Conservation (phyloP, 2,329 filamentous ascomycete species). For the Hypoxylon sp. region DNA sequence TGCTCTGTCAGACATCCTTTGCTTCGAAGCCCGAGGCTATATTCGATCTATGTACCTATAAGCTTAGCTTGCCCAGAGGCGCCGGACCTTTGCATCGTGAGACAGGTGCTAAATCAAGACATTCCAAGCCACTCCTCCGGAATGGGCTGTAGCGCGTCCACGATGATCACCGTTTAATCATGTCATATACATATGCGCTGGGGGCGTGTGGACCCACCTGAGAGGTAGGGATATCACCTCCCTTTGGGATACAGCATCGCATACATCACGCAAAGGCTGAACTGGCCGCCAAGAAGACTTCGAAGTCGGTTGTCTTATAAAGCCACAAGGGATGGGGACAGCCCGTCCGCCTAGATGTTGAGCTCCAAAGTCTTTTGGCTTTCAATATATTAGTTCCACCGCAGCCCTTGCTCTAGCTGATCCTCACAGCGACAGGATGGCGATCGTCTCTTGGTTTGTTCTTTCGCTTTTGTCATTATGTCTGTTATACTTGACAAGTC, state of each 20-base stretch:
- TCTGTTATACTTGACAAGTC: conserved; percentile 40
- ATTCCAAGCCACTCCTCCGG: conserved; percentile 30
- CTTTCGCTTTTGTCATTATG: conserved; percentile 39
- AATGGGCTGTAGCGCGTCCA: conserved; percentile 25
- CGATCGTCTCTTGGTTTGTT: conserved; percentile 41
- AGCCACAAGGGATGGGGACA: conserved; percentile 9
- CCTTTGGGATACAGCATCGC: conserved; percentile 20
- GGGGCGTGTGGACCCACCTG: conserved; percentile 16
- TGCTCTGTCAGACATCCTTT: conserved; percentile 23
- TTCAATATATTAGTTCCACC: conserved; percentile 16
- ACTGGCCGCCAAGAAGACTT: neutral
- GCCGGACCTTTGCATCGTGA: conserved; percentile 35
- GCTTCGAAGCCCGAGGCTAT: conserved; percentile 21
- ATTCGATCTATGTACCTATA: conserved; percentile 11
- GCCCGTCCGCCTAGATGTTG: conserved; percentile 10
- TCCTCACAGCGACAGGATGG: conserved; percentile 61
- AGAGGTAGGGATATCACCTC: conserved; percentile 20
- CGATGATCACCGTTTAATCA: conserved; percentile 21
- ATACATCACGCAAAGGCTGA: conserved; percentile 20
- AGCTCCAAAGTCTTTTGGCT: conserved; percentile 23
- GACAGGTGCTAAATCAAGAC: conserved; percentile 33
- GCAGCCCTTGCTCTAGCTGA: conserved; percentile 49
- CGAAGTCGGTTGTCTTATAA: conserved; percentile 33
- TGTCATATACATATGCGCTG: conserved; percentile 23
- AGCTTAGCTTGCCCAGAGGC: conserved; percentile 6